Evolutionary conservation across 345 rosid species (phyloP).

Genomic region (Boechera divaricarpa): DNA sequence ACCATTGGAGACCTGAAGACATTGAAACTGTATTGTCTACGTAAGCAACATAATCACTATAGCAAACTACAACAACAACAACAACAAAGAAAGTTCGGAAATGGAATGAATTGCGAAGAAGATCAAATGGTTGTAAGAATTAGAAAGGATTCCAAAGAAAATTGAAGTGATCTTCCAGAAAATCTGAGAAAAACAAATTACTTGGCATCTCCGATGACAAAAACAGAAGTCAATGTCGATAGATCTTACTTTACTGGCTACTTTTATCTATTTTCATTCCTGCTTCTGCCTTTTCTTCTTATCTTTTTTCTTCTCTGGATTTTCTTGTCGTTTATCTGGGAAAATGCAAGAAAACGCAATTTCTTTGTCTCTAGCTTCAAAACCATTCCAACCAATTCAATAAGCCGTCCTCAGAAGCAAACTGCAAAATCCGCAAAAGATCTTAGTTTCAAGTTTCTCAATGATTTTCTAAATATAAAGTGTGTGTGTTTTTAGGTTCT

Average conservation of each 20-base stretch:
- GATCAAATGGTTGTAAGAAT: background rate
- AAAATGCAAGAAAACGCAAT: background rate
- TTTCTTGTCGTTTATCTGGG: background rate
- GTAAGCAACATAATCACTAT: background rate
- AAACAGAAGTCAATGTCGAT: background rate
- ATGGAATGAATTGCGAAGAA: background rate
- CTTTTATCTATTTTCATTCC: conserved; percentile 2
- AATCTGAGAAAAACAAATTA: background rate
- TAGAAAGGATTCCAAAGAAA: background rate
- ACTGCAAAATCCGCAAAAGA: conserved; percentile 55
- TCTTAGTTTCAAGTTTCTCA: conserved; percentile 6
- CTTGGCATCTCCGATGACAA: background rate
- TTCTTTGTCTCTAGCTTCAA: background rate
- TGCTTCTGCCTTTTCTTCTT: conserved; percentile 9
- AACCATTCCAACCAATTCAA: conserved; percentile 56
- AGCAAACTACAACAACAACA: background rate
- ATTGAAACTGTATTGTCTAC: background rate
- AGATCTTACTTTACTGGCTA: background rate
- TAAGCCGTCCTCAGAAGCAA: conserved; percentile 71
- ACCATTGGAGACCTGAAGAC: background rate
- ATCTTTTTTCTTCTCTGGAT: background rate
- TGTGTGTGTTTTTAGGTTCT: conserved; percentile 36
- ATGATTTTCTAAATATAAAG: background rate
- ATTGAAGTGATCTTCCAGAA: too few species aligned
- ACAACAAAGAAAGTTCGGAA: background rate